Percentiles rank a stretch among this genome's conserved stretches.
These are phyloP conservation scores for Arthrinium puccinioides DNA, from an alignment of 2,329 filamentous ascomycete species.

Conservation along the genomic window DNA sequence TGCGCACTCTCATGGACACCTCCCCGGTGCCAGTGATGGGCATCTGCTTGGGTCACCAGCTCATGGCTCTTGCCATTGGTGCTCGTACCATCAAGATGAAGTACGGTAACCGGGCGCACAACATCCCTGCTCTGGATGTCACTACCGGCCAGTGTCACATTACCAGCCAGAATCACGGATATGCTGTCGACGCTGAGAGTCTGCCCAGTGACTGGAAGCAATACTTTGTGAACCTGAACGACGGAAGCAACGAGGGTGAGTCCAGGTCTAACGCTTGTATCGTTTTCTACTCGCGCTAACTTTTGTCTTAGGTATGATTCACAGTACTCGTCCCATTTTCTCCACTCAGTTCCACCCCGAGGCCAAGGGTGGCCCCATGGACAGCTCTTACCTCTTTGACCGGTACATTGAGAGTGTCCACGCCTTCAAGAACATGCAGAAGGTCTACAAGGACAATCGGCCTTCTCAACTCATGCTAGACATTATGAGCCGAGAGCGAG, in stretches of 20 bases:
- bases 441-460: slow-evolving; percentile 75
- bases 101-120: slow-evolving; percentile 98
- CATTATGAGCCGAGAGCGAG: slow-evolving; percentile 86
- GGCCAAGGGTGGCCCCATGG: slow-evolving; percentile 93
- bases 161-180: slow-evolving; percentile 97
- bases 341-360: slow-evolving; percentile 98
- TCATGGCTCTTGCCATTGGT: slow-evolving; percentile 82
- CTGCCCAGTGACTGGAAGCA: slow-evolving; percentile 86
- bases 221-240: slow-evolving; percentile 98
- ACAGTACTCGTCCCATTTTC: slow-evolving; percentile 94
- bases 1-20: slow-evolving; percentile 82
- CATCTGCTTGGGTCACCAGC: slow-evolving; percentile 95
- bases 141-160: slow-evolving; percentile 98
- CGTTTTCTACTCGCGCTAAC: slow-evolving; percentile 3
- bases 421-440: slow-evolving; percentile 80
- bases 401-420: slow-evolving; percentile 87
- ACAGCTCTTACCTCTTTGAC: slow-evolving; percentile 94
- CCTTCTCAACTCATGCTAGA: slow-evolving; percentile 85
- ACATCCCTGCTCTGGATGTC: slow-evolving; percentile 91
- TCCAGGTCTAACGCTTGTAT: slow-evolving; percentile 32
- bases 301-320: too few relatives aligned
- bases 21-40: slow-evolving; percentile 93
- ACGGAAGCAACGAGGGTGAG: slow-evolving; percentile 96
- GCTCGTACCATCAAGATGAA: slow-evolving; percentile 94
- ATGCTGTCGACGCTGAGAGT: slow-evolving; percentile 82